Conservation (phyloP, 257 asterid species). For the Avicennia marina region DNA sequence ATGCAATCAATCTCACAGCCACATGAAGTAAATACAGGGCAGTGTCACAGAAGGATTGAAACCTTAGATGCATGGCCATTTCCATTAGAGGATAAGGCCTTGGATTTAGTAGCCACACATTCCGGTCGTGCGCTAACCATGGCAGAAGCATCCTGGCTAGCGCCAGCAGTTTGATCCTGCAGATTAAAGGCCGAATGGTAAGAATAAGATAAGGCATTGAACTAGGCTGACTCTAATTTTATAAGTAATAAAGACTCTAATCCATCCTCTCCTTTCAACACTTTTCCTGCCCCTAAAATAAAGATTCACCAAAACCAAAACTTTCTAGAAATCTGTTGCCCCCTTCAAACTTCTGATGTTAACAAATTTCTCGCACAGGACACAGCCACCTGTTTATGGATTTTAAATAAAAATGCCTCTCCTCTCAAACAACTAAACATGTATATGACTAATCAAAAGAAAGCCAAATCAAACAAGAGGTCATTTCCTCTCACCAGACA, state of each 20-base stretch:
- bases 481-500: background rate
- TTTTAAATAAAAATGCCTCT: background rate
- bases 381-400: background rate
- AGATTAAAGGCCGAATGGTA: background rate
- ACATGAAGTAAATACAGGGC: conserved; percentile 3
- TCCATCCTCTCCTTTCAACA: background rate
- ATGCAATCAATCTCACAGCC: conserved; percentile 1
- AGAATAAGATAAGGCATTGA: background rate
- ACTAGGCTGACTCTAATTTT: background rate
- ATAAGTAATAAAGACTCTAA: background rate
- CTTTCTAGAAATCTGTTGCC: background rate
- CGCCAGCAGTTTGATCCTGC: conserved; percentile 49
- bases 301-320: background rate
- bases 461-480: background rate
- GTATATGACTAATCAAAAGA: background rate
- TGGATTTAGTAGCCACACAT: conserved; percentile 24
- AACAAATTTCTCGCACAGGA: background rate
- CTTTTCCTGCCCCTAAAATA: background rate
- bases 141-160: conserved; percentile 26
- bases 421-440: background rate
- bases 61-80: conserved; percentile 58
- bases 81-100: conserved; percentile 22
- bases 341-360: background rate
- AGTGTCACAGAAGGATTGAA: conserved; percentile 15
- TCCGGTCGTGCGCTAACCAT: conserved; percentile 24